Evolutionary conservation across 2,329 filamentous ascomycete species (phyloP), one percentile per base, ranked within the genome.

Genomic region (Fusarium longipes): DNA sequence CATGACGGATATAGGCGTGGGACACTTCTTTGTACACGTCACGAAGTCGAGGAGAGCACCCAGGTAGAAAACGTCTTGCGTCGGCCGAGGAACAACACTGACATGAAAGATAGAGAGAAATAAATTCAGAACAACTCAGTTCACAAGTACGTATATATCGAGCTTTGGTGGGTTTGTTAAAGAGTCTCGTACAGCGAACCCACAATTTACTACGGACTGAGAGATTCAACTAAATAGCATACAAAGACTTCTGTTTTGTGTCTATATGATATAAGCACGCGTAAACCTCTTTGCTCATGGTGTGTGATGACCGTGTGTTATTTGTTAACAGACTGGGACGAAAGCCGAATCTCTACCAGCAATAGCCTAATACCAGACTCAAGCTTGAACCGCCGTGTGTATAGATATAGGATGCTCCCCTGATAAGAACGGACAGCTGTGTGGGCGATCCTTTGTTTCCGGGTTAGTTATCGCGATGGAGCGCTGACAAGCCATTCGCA

Each of bases 371-470:
- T 33, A 27, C 5, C 20, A 15, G 7, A 29, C 5, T 51, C 18
- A 40, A 40, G 8, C 35, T 4, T 38, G 15, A 6, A 40, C 15
- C 2, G 35, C 24, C 24, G 35, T 38, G 24, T n/a, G 35, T 2
- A 9, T 11, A 18, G 35, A 39, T 4, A 18, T 11, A 17, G 27
- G 25, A 38, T 40, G 35, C 8, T 51, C 22, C 8, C 22, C 48
- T 11, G 35, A 35, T 4, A 51, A n/a, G 20, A 51, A 51, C n/a
- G 48, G 48, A 27, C 48, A 51, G 29, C 48, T 51, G 8, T 51
- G 25, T 11, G 35, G 48, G 3, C 35, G 33, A 4, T 51, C 48
- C 1, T 27, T 22, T 2, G 48, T 40, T 12, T 51, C 48, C 0
- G 48, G 48, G 14, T 51, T 51, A 2, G 48, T 50, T 5, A 50